Conservation (phyloP, 495 filamentous ascomycete species). For the Hypoxylon subgilvum region DNA sequence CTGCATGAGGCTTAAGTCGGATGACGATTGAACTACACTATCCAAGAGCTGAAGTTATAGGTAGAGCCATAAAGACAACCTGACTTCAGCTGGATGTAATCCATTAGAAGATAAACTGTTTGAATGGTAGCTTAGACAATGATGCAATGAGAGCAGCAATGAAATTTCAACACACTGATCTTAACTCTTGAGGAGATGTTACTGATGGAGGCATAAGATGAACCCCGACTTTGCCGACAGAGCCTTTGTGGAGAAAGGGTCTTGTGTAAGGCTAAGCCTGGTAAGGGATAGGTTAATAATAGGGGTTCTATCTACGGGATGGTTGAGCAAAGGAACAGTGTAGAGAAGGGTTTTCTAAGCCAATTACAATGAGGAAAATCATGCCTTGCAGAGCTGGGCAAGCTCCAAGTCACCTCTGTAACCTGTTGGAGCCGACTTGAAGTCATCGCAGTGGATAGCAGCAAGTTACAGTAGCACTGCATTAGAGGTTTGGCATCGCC, state of each 20-base stretch:
- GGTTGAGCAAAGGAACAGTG: constrained; percentile 41
- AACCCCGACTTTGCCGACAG: constrained; percentile 32
- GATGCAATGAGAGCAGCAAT: no score
- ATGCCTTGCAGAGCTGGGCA: constrained; percentile 7
- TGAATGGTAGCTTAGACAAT: background rate
- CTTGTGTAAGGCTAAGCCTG: constrained; percentile 18
- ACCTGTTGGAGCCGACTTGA: background rate
- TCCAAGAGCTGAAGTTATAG: constrained; percentile 5
- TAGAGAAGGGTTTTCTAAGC: constrained; percentile 7
- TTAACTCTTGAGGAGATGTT: no score
- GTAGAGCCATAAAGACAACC: background rate
- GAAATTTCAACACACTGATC: no score
- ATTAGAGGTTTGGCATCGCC: no score
- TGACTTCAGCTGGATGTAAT: constrained; percentile 5
- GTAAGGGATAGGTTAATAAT: no score
- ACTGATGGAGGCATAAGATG: constrained; percentile 27
- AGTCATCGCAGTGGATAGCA: constrained; percentile 2
- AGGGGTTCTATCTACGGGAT: no score
- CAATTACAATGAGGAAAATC: constrained; percentile 27
- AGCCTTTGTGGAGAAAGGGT: constrained; percentile 33
- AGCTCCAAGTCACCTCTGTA: no score
- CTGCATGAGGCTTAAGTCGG: constrained; percentile 33
- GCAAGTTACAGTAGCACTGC: constrained; percentile 24
- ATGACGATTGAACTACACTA: constrained; percentile 30
- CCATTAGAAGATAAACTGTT: background rate